Conservation (phyloP, 1,284 basidiomycete genomes). For the Peniophora sp. region DNA sequence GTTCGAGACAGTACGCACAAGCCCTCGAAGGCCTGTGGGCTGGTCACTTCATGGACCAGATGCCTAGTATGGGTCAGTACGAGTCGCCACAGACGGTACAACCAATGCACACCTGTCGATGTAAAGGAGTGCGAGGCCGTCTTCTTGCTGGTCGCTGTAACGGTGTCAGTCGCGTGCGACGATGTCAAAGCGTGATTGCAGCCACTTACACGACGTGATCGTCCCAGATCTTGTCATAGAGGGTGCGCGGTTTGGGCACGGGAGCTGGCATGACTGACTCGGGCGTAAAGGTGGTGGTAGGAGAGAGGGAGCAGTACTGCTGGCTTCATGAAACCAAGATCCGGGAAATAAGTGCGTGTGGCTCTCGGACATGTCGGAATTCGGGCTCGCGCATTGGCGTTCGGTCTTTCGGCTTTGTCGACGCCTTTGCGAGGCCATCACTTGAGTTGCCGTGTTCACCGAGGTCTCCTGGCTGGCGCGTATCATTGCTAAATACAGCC, state of each 20-base stretch:
- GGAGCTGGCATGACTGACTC: slow-evolving; percentile 45
- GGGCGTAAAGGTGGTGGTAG: background rate
- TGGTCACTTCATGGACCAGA: slow-evolving; percentile 93
- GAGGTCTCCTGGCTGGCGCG: no score
- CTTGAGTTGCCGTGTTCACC: no score
- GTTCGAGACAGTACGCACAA: slow-evolving; percentile 41
- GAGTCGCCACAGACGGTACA: slow-evolving; percentile 4
- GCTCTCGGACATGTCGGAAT: no score
- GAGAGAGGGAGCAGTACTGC: no score
- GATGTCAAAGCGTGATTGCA: background rate
- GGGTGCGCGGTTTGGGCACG: slow-evolving; percentile 60
- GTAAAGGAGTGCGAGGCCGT: slow-evolving; percentile 85
- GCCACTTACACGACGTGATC: slow-evolving; percentile 81
- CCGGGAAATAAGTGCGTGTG: background rate
- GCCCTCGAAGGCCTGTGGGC: slow-evolving; percentile 94
- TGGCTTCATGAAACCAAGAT: no score
- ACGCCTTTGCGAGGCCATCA: no score
- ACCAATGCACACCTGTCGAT: slow-evolving; percentile 73
- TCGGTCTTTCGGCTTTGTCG: no score
- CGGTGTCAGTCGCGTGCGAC: background rate
- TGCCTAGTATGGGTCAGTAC: slow-evolving; percentile 46
- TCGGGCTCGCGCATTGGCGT: no score
- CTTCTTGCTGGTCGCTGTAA: slow-evolving; percentile 62
- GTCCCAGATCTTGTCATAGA: slow-evolving; percentile 96
- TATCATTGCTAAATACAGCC: no score